Base-by-base conservation (phyloP, 108 stramenopile species). In the Pseudonitzschia multistriata region DNA sequence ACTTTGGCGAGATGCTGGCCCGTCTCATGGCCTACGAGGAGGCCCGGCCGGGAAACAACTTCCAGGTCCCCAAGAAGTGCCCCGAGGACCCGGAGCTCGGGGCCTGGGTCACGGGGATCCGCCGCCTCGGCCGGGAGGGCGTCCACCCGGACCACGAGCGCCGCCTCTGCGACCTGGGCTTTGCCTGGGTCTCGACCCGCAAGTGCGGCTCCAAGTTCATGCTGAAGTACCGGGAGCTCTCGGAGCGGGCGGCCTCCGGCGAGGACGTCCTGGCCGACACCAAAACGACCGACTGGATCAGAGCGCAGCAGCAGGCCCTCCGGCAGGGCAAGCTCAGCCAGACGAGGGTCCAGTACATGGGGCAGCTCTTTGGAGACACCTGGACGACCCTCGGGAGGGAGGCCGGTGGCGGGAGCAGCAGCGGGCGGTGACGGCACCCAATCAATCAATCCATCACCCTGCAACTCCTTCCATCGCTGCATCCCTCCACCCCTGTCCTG, bases 1-100 rank as follows among this genome's bases (percentile, higher is more conserved):
- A 89, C 55, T 92, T 92, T 72, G 85, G 89, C 39, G 84, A 85
- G 61, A 62, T 87, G 72, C 74, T 85, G 13, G 49, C 34, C 17
- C 76, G 84, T 31, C 33, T 92, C 42, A 3, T 85, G 59, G 74
- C 76, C 11, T 89, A 89, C 65, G 65, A 81, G 40, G 59, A 81
- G 25, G 55, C 65, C 14, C 74, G 80, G 11, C 70, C 68, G 17
- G 47, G 74, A 8, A 53, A 31, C 42, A 81, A 83, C 19, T 90
- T 80, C 75, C 89, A 90, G 78, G 74, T 89, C 30, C 91, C 91
- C n/a, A 92, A 92, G 67, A 92, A 92, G 67, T 92, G 85, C 68
- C 60, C 73, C 11, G 74, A 70, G 27, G 88, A 92, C 79, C 88
- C 88, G 21, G 91, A 92, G 62, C 61, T 92, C 31, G 91, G 91